These are phyloP conservation scores for Ophiostoma sp. DNA, from an alignment of 2,329 filamentous ascomycete genomes.

Conservation along the genomic window DNA sequence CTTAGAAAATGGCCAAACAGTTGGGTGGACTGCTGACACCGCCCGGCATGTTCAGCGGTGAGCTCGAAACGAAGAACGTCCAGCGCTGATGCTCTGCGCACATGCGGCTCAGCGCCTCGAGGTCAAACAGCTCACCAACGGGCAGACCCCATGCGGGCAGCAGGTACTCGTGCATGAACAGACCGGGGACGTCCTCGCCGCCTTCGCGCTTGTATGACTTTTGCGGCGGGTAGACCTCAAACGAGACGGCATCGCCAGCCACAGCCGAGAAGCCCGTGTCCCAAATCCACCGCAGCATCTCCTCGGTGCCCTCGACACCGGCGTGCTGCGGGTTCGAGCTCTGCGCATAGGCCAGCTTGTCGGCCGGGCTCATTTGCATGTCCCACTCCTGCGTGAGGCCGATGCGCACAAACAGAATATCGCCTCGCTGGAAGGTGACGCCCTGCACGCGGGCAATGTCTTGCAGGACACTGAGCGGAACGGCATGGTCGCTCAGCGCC, in stretches of 20 bases:
- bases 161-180: conserved; percentile 29
- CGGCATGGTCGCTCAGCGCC: conserved; percentile 43
- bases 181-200: conserved; percentile 26
- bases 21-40: conserved; percentile 26
- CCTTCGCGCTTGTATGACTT: conserved; percentile 34
- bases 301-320: conserved; percentile 44
- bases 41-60: conserved; percentile 26
- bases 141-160: conserved; percentile 27
- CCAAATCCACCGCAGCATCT: conserved; percentile 49
- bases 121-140: conserved; percentile 27
- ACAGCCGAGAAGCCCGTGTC: conserved; percentile 48
- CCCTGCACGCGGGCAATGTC: conserved; percentile 44
- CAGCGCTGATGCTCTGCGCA: conserved; percentile 49
- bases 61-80: conserved; percentile 51
- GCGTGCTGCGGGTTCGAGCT: conserved; percentile 35
- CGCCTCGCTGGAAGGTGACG: conserved; percentile 50
- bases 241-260: conserved; percentile 40
- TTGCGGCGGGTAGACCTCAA: conserved; percentile 43
- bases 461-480: conserved; percentile 36
- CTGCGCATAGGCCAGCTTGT: conserved; percentile 31
- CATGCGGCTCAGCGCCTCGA: conserved; percentile 23
- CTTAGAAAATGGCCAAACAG: conserved; percentile 29
- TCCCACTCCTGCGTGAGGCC: conserved; percentile 54
- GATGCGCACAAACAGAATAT: conserved; percentile 53
- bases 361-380: conserved; percentile 34